Percentiles rank a stretch among this genome's conserved stretches.
These are phyloP conservation scores for Adansonia madagascariensis DNA, from an alignment of 441 rosid genomes.

Conservation along the genomic window DNA sequence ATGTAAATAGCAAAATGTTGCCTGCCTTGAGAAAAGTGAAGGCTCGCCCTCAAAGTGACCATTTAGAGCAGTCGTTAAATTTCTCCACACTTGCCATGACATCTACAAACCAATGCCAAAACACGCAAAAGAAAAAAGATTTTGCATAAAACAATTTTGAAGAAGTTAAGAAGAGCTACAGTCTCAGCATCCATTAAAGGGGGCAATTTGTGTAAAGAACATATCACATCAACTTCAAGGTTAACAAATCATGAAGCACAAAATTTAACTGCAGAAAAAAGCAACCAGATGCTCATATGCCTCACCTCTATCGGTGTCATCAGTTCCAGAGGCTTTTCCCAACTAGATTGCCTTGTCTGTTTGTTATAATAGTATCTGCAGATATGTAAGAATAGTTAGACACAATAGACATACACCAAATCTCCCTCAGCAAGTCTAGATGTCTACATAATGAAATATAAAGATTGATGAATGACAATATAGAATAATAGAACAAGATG, in stretches of 20 bases:
- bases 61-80: conserved; percentile 49
- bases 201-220: conserved; percentile 22
- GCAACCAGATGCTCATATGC: conserved; percentile 22
- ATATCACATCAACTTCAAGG: conserved; percentile 20
- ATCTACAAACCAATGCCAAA: conserved; percentile 50
- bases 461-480: not conserved
- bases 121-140: conserved; percentile 46
- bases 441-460: not conserved
- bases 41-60: conserved; percentile 54
- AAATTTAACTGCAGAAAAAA: conserved; percentile 25
- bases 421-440: not conserved
- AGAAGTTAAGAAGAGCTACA: conserved; percentile 33
- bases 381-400: conserved; percentile 27
- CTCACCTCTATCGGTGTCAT: conserved; percentile 98
- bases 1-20: conserved; percentile 42
- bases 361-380: conserved; percentile 94
- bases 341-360: conserved; percentile 87
- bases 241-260: conserved; percentile 15
- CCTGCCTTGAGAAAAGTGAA: conserved; percentile 54
- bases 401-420: not conserved
- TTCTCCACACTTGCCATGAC: conserved; percentile 52
- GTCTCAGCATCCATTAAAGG: conserved; percentile 37
- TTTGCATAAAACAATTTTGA: conserved; percentile 40
- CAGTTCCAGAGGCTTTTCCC: conserved; percentile 97
- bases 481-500: not conserved